Conservation (phyloP, 495 filamentous ascomycete genomes). For the Neurospora hispaniola region DNA sequence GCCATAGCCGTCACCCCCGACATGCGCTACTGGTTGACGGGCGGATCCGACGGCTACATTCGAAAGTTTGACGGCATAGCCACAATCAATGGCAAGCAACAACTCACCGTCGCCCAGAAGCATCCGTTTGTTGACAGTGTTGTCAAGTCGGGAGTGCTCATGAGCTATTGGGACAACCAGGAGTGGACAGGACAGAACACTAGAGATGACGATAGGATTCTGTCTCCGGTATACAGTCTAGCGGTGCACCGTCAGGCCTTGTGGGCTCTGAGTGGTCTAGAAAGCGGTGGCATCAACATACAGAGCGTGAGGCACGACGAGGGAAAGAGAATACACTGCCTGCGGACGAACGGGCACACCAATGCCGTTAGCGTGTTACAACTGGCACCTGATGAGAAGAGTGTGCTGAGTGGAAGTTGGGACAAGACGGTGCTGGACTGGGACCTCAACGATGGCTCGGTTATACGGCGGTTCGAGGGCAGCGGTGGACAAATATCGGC, state of each 20-base stretch:
- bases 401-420: conserved; percentile 89
- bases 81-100: conserved; percentile 87
- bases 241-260: conserved; percentile 81
- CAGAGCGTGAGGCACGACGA: conserved; percentile 94
- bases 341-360: conserved; percentile 61
- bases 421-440: conserved; percentile 90
- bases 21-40: conserved; percentile 90
- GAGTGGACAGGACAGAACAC: conserved; percentile 35
- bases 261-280: conserved; percentile 83
- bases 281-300: conserved; percentile 85
- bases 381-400: conserved; percentile 74
- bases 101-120: conserved; percentile 87
- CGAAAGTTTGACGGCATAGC: conserved; percentile 92
- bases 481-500: conserved; percentile 78
- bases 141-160: conserved; percentile 79
- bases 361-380: conserved; percentile 85
- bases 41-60: conserved; percentile 88
- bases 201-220: conserved; percentile 39
- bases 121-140: conserved; percentile 98
- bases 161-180: conserved; percentile 95
- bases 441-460: conserved; percentile 84
- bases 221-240: conserved; percentile 88
- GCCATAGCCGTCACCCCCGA: conserved; percentile 84
- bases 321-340: conserved; percentile 70
- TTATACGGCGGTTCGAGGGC: conserved; percentile 61